Base-by-base conservation (phyloP, 2,329 filamentous ascomycete species). In the Clonostachys chloroleuca region DNA sequence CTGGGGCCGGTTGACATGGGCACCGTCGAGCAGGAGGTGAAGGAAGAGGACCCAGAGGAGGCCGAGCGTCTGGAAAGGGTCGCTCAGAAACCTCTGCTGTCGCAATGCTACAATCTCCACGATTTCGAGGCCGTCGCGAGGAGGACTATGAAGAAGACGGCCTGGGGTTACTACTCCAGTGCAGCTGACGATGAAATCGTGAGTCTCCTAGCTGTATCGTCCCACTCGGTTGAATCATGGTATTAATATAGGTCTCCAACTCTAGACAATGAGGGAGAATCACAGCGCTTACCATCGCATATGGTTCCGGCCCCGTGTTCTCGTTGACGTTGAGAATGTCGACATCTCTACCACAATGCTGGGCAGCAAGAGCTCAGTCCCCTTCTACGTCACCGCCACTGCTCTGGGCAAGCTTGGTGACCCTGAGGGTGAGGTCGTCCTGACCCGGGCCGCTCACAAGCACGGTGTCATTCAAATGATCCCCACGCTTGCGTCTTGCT, bases 401-500 rank as follows among this genome's bases (percentile, higher is more conserved):
- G 94, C 94, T 0, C 80, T 99, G 8, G 94, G 94, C 56, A 97
- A 97, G 70, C 83, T 99, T 5, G 94, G 94, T 49, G 80, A 99
- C 63, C 87, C 87, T 0, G 94, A 97, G 66, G 94, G 94, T 57
- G 94, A 99, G 67, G 91, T 96, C 6, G 76, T 96, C 10, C 79
- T 99, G 49, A 97, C 94, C 1, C 80, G 84, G 48, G 91, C 90
- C 14, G 86, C 94, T 3, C 78, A 80, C 63, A 89, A 87, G 61
- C 92, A 97, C 75, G 83, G 92, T 61, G 86, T 97, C 45, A 81
- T 97, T 51, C 94, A 99, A 69, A 99, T 99, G 94, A 97, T 99
- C 51, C 94, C 94, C 3, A 99, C 94, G 4, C 78, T 99, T 7
- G 94, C 94, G 3, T 96, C 91, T 3, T 97, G 94, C 73, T 94